Conservation (phyloP, 371 early-diverging fungal genomes). For the Sporodiniella umbellata region DNA sequence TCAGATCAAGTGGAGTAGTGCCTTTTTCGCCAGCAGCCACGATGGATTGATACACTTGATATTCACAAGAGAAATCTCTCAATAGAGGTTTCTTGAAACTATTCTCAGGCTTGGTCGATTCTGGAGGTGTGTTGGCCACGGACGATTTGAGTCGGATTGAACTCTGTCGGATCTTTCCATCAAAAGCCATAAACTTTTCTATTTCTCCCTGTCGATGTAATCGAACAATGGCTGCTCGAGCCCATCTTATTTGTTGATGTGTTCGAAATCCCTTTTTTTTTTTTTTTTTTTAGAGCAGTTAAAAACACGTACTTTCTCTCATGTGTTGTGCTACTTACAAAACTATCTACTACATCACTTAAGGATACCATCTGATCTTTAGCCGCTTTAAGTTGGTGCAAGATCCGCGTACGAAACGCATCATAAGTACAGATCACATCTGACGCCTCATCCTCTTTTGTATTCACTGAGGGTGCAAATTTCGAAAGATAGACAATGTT, state of each 20-base stretch:
- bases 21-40: conserved; percentile 9
- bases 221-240: neutral
- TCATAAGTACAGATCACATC: conserved; percentile 2
- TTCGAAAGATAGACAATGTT: conserved; percentile 1
- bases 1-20: conserved; percentile 8
- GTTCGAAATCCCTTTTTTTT: neutral
- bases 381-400: conserved; percentile 1
- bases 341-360: neutral
- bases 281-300: too few species aligned
- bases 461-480: neutral
- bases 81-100: too few species aligned
- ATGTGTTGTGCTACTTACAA: conserved; percentile 2
- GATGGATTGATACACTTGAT: conserved; percentile 12
- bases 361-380: conserved; percentile 7
- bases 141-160: neutral
- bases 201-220: conserved; percentile 9
- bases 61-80: conserved; percentile 14
- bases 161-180: conserved; percentile 3
- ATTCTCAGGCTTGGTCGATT: too few species aligned
- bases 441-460: neutral
- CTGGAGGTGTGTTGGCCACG: too few species aligned
- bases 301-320: too few species aligned
- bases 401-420: neutral
- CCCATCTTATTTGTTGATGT: conserved; percentile 4
- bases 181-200: conserved; percentile 11